These are phyloP conservation scores for Rhizopogon salebrosus DNA, from an alignment of 768 basidiomycete genomes.

Conservation along the genomic window DNA sequence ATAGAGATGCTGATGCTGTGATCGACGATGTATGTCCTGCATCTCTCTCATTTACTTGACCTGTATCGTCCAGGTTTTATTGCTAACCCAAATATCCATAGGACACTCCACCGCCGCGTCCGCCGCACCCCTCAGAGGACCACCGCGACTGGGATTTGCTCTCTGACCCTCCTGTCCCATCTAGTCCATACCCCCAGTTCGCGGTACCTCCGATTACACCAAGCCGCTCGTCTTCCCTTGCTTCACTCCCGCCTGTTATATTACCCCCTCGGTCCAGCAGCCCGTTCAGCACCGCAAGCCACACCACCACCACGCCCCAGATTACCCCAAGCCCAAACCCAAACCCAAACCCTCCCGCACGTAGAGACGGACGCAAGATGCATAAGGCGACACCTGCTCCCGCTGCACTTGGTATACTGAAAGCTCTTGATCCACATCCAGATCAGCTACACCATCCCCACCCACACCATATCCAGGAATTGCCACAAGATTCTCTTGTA, in stretches of 20 bases:
- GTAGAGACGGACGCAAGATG: constrained; percentile 19
- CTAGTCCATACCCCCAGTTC: constrained; percentile 11
- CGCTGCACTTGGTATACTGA: constrained; percentile 50
- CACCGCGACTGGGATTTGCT: constrained; percentile 2
- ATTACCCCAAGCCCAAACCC: constrained; percentile 12
- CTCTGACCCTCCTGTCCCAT: constrained; percentile 9
- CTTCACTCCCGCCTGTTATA: constrained; percentile 35
- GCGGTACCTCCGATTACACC: constrained; percentile 23
- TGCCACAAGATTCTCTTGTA: constrained; percentile 26
- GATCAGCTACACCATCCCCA: constrained; percentile 13
- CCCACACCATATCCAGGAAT: constrained; percentile 12
- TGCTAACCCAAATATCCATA: background rate
- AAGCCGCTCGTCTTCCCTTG: constrained; percentile 49
- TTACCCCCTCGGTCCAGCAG: constrained; percentile 36
- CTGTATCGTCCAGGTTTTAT: background rate
- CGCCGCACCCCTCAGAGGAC: background rate
- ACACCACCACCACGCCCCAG: constrained; percentile 11
- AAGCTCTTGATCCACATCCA: constrained; percentile 54
- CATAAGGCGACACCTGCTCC: constrained; percentile 21
- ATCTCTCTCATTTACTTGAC: background rate
- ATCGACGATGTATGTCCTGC: constrained; percentile 25
- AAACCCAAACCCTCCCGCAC: constrained; percentile 14
- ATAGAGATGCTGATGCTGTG: constrained; percentile 18
- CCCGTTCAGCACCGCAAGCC: constrained; percentile 36
- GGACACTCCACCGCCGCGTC: background rate